Conservation (phyloP, 106 monocot species). For the Dioscorea zingiberensis region DNA sequence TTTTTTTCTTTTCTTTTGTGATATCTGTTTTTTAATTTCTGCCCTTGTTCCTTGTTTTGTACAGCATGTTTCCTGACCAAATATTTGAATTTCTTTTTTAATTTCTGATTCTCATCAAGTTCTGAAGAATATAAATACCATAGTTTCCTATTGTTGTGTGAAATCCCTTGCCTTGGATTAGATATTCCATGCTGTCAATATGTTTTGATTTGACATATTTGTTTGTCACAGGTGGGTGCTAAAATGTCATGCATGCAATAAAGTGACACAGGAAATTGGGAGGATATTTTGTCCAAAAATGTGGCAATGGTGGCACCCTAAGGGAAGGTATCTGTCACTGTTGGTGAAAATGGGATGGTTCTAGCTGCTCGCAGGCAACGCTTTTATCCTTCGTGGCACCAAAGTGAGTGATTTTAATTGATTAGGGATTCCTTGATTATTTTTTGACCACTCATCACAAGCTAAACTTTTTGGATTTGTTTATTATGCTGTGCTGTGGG, state of each 20-base stretch:
- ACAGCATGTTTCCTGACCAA: too few relatives aligned
- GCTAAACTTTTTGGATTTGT: too few relatives aligned
- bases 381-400: constrained; percentile 79
- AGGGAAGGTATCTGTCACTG: constrained; percentile 92
- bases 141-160: too few relatives aligned
- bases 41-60: too few relatives aligned
- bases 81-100: too few relatives aligned
- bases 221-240: constrained; percentile 70
- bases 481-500: too few relatives aligned
- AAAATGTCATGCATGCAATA: constrained; percentile 95
- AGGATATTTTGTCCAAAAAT: constrained; percentile 97
- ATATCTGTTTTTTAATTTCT: too few relatives aligned
- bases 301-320: constrained; percentile 95
- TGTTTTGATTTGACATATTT: neutral
- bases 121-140: too few relatives aligned
- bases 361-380: constrained; percentile 73
- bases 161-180: too few relatives aligned
- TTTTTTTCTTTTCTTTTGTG: neutral
- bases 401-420: constrained; percentile 43
- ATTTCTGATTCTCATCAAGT: too few relatives aligned
- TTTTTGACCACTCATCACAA: too few relatives aligned
- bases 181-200: too few relatives aligned
- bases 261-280: constrained; percentile 85
- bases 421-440: neutral
- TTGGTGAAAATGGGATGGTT: constrained; percentile 80